These are phyloP conservation scores for Boletus sensibilis DNA, from an alignment of 768 basidiomycete species.

Conservation along the genomic window DNA sequence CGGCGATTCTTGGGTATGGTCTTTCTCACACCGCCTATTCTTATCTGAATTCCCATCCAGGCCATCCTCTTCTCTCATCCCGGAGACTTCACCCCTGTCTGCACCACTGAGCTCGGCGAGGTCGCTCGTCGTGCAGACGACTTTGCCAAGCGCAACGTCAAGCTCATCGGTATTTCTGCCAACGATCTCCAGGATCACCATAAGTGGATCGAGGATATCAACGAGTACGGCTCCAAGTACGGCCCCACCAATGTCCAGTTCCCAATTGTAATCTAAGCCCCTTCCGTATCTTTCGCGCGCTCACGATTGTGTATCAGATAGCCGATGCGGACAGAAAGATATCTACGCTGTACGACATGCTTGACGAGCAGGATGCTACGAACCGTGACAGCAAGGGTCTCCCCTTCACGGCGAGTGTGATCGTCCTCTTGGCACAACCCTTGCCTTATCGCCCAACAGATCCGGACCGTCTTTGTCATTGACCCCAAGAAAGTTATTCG, in stretches of 20 bases:
- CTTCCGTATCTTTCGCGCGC: neutral
- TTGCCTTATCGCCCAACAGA: constrained; percentile 39
- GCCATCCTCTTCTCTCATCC: constrained; percentile 93
- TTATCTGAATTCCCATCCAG: constrained; percentile 36
- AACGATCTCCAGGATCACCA: constrained; percentile 84
- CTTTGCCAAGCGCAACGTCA: constrained; percentile 85
- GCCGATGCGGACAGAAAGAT: constrained; percentile 88
- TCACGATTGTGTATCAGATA: constrained; percentile 52
- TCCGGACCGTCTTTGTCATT: constrained; percentile 96
- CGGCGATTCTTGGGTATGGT: constrained; percentile 77
- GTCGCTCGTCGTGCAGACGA: constrained; percentile 85
- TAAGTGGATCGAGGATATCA: constrained; percentile 88
- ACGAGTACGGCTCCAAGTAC: constrained; percentile 67
- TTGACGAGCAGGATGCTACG: constrained; percentile 92
- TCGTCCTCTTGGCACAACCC: neutral
- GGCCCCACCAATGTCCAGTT: constrained; percentile 78
- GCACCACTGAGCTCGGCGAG: constrained; percentile 97
- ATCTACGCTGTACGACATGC: constrained; percentile 89
- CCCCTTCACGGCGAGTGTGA: constrained; percentile 75
- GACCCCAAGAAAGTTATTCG: constrained; percentile 97
- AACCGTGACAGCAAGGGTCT: constrained; percentile 84
- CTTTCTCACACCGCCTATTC: neutral
- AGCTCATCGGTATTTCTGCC: constrained; percentile 91
- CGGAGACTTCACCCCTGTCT: constrained; percentile 89
- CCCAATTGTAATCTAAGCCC: constrained; percentile 67